These are phyloP conservation scores for Phyllachora maydis DNA, from an alignment of 2,329 filamentous ascomycete genomes.

Conservation along the genomic window DNA sequence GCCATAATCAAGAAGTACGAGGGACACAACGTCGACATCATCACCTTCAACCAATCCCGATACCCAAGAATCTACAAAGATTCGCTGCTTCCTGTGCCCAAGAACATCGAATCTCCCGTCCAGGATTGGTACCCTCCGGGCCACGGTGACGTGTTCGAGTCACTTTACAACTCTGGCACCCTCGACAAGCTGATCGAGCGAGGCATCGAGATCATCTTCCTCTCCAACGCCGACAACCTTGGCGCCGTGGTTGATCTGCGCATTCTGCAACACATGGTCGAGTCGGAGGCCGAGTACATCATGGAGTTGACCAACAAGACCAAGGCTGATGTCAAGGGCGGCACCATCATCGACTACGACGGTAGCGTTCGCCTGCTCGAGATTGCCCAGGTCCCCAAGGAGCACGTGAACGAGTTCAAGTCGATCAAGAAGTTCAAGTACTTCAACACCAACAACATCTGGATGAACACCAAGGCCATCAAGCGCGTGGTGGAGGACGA, in stretches of 20 bases:
- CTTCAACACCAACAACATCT: slow-evolving; percentile 99
- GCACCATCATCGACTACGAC: slow-evolving; percentile 99
- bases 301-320: slow-evolving; percentile 99
- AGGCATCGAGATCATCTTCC: slow-evolving; percentile 93
- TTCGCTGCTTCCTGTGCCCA: slow-evolving; percentile 87
- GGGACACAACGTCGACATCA: slow-evolving; percentile 97
- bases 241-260: slow-evolving; percentile 94
- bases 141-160: slow-evolving; percentile 99
- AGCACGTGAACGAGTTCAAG: slow-evolving; percentile 99
- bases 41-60: slow-evolving; percentile 98
- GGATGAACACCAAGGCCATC: slow-evolving; percentile 93
- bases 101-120: slow-evolving; percentile 69
- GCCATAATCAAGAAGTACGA: slow-evolving; percentile 99
- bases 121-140: slow-evolving; percentile 98
- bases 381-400: slow-evolving; percentile 98
- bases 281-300: slow-evolving; percentile 93
- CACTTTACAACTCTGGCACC: slow-evolving; percentile 95
- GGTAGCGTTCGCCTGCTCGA: slow-evolving; percentile 90
- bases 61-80: slow-evolving; percentile 98
- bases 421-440: slow-evolving; percentile 99
- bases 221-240: slow-evolving; percentile 98
- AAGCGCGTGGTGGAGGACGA: slow-evolving; percentile 98
- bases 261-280: slow-evolving; percentile 98
- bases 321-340: slow-evolving; percentile 99
- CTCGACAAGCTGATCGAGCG: slow-evolving; percentile 90